Evolutionary conservation across 495 filamentous ascomycete genomes (phyloP), one percentile per base, ranked within the genome.

Genomic region (Astrothelium macrocarpum): DNA sequence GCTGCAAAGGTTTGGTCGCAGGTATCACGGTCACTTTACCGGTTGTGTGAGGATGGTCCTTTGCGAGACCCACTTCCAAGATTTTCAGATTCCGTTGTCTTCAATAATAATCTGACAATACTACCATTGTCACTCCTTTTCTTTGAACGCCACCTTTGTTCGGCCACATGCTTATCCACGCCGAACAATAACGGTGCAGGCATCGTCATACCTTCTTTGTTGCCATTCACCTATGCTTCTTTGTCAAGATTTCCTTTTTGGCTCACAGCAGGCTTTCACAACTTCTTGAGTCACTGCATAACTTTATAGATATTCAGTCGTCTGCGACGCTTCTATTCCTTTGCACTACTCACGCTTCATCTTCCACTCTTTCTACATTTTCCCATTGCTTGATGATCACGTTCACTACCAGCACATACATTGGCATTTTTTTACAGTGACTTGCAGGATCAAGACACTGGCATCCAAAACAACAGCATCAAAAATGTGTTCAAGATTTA

Each of bases 391-490:
- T 39, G 7, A 39, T 16, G 16, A 39, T 16, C 7, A 39, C 36
- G 7, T 39, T 39, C 7, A 39, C 36, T 5, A 7, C 36, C 16
- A 39, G 36, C 36, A 1, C 20, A 49, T 5, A 56, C 25, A 28
- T 56, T 25, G 9, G 25, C 49, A 16, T 9, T 56, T 9, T 28
- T n/a, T 56, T 29, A 26, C 49, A 56, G 49, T 56, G 49, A 9
- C 49, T 56, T 56, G 49, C 49, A 56, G 49, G 49, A 56, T 29
- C 49, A 56, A 56, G 59, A 39, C 59, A 39, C 59, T 25, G 20
- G 11, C 58, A 11, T 36, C 7, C n/a, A n/a, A 9, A 39, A 10
- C 25, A 39, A 20, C 12, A 60, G n/a, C n/a, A 60, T 39, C 59
- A 28, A 62, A 26, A 23, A 62, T 62, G 60, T 46, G 25, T 28